Evolutionary conservation across 2,329 filamentous ascomycete genomes (phyloP), one percentile per base, ranked within the genome.

Genomic region (Lecanicillium sp.): DNA sequence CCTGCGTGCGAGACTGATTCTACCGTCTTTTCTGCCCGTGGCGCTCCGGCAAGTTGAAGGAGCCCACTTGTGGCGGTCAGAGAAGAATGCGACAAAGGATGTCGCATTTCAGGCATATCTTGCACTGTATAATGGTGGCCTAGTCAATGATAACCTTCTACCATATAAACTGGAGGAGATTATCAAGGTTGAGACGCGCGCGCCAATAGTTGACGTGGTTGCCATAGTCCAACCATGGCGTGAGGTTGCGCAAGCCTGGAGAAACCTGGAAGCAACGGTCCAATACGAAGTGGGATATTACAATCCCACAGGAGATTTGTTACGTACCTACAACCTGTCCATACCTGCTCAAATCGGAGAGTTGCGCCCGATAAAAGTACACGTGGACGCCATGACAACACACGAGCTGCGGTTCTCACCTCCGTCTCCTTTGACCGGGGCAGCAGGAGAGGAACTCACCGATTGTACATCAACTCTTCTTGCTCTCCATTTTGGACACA

Each of bases 81-180:
- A 92, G 51, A 74, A 69, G 41, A 79, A 77, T 48, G 87, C 88
- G 0, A 79, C 69, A 48, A 87, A 84, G 52, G 90, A 96, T 57
- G 87, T 83, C 1, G 84, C 87, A 0, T 92, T 94, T 44, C 76
- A 86, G 51, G 85, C 88, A 1, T 95, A 89, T 52, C 61, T 75
- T 17, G 68, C 68, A 5, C 66, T 97, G 0, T 79, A 90, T 53
- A 49, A 74, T 7, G 81, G 74, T 18, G 82, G 83, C 0, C 64
- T 96, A 5, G 60, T 97, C 2, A 88, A 86, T 44, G 76, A 94
- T 12, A 71, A 94, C 49, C 61, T 96, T 0, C 66, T 95, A 29
- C 90, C 90, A 8, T 62, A 71, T 12, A 59, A 58, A 39, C 58
- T 64, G 9, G 56, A 66, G 3, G 64, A 66, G n/a, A 47, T 60